Percentiles rank a stretch among this genome's conserved stretches.
Conservation (phyloP, 129 eudicot genomes). For the sunflower (Helianthus annuus) region DNA sequence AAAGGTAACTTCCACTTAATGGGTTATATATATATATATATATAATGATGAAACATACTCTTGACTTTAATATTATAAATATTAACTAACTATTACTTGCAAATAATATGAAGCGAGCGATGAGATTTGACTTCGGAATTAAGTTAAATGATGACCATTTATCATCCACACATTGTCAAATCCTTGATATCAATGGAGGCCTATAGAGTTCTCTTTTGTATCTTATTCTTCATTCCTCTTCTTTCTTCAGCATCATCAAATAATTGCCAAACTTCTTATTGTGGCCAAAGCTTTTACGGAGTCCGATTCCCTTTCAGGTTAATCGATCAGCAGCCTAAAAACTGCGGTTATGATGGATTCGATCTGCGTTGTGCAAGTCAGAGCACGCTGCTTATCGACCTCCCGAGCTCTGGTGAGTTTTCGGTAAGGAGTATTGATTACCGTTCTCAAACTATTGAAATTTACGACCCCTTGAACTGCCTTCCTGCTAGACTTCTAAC, state of each 20-base stretch:
- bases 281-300: constrained; percentile 25
- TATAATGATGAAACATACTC: neutral
- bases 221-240: constrained; percentile 21
- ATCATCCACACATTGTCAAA: too few relatives aligned
- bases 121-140: constrained; percentile 10
- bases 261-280: constrained; percentile 35
- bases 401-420: constrained; percentile 51
- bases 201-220: neutral
- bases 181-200: constrained; percentile 5
- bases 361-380: constrained; percentile 38
- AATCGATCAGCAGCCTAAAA: constrained; percentile 25
- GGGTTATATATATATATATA: too few relatives aligned
- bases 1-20: too few relatives aligned
- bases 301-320: constrained; percentile 54
- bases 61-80: constrained; percentile 13
- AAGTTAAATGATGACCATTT: neutral
- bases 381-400: constrained; percentile 22
- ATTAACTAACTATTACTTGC: too few relatives aligned
- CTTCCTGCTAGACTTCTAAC: constrained; percentile 41
- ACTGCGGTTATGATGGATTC: constrained; percentile 51
- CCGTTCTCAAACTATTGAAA: constrained; percentile 34
- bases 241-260: constrained; percentile 25
- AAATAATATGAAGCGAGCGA: neutral
- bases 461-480: constrained; percentile 53
- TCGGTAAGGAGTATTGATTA: constrained; percentile 51